Percentiles rank a stretch among this genome's conserved stretches.
phyloP scores from a whole-genome alignment of 2,329 filamentous ascomycete genomes.

The Aspergillus cejpii region DNA sequence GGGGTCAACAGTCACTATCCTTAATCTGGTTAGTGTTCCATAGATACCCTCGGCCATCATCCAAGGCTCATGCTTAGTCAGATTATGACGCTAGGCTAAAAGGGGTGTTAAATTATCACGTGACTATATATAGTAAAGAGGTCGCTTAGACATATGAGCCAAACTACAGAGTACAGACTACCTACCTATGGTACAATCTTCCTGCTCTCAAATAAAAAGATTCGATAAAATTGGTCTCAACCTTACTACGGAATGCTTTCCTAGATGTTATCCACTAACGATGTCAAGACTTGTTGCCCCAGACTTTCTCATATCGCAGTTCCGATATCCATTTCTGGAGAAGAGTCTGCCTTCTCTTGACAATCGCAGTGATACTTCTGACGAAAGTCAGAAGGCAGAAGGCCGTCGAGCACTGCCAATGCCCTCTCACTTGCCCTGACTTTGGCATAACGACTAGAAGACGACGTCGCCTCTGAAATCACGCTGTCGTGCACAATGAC shows the following conservation, averaged over 20 bases:
- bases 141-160: too few species aligned
- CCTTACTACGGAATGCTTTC: too few species aligned
- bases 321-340: constrained; percentile 18
- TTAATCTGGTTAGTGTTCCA: not conserved
- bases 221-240: too few species aligned
- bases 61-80: not conserved
- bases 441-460: constrained; percentile 67
- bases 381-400: constrained; percentile 55
- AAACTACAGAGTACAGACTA: too few species aligned
- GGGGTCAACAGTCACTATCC: constrained; percentile 11
- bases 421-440: constrained; percentile 44
- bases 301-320: constrained; percentile 30
- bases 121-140: too few species aligned
- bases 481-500: constrained; percentile 69
- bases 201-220: too few species aligned
- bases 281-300: too few species aligned
- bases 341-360: constrained; percentile 13
- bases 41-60: constrained; percentile 6
- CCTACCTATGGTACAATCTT: too few species aligned
- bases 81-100: too few species aligned
- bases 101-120: too few species aligned
- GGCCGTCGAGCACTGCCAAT: constrained; percentile 41
- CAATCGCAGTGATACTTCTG: constrained; percentile 60
- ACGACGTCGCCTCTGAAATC: constrained; percentile 55
- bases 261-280: too few species aligned